phyloP scores from a whole-genome alignment of 2,329 filamentous ascomycete species.

The Cladosporium austrohemisphaericum region DNA sequence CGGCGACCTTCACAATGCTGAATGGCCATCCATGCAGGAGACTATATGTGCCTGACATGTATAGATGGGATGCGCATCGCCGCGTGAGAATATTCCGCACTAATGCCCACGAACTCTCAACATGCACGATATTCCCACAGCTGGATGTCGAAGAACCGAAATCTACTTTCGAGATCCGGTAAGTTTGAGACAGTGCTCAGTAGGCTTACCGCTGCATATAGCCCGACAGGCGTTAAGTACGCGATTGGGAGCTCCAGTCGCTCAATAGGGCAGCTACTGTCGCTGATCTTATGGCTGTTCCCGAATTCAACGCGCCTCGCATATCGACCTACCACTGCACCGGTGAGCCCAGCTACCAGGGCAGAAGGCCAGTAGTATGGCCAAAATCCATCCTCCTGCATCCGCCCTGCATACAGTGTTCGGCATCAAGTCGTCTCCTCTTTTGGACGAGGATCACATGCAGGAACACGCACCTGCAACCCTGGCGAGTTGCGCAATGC shows the following conservation, averaged over 20 bases:
- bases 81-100: neutral
- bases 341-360: slow-evolving; percentile 9
- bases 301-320: neutral
- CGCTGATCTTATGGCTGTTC: slow-evolving; percentile 2
- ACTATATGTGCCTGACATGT: slow-evolving; percentile 13
- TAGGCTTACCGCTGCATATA: slow-evolving; percentile 1
- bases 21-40: slow-evolving; percentile 6
- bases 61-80: slow-evolving; percentile 3
- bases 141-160: neutral
- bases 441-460: too few relatives aligned
- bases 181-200: slow-evolving; percentile 12
- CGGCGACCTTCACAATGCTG: neutral
- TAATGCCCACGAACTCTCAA: neutral
- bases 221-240: slow-evolving; percentile 2
- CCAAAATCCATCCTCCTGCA: neutral
- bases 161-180: slow-evolving; percentile 4
- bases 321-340: neutral
- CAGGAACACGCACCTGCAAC: slow-evolving; percentile 12
- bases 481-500: slow-evolving; percentile 9
- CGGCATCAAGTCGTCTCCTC: too few relatives aligned
- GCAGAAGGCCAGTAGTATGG: neutral
- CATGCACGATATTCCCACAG: slow-evolving; percentile 3
- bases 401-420: neutral
- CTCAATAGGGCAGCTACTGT: neutral
- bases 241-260: neutral